phyloP scores from a whole-genome alignment of 306 rosid species.

The Abrus precatorius region DNA sequence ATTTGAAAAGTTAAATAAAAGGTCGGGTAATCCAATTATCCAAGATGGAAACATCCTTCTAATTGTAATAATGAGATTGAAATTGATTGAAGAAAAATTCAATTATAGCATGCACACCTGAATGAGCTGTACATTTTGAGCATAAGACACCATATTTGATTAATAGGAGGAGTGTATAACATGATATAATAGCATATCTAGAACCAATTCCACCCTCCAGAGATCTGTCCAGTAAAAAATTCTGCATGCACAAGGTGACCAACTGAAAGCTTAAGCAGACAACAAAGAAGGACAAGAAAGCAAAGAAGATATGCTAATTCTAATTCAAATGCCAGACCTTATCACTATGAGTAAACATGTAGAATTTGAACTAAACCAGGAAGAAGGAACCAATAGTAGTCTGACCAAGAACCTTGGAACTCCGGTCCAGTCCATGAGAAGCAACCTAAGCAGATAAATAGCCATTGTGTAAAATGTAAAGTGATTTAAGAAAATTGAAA shows the following conservation, averaged over 20 bases:
- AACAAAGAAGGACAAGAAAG: slow-evolving; percentile 30
- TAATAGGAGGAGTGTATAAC: slow-evolving; percentile 41
- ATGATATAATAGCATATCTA: slow-evolving; percentile 35
- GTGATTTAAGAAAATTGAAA: slow-evolving; percentile 18
- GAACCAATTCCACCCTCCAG: slow-evolving; percentile 40
- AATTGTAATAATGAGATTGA: slow-evolving; percentile 18
- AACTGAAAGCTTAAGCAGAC: slow-evolving; percentile 41
- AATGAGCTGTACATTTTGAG: slow-evolving; percentile 50
- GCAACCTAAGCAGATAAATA: slow-evolving; percentile 71
- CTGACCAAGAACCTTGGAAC: slow-evolving; percentile 95
- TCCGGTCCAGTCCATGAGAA: slow-evolving; percentile 96
- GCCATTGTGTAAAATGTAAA: slow-evolving; percentile 22
- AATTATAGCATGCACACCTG: slow-evolving; percentile 58
- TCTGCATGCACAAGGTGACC: slow-evolving; percentile 48
- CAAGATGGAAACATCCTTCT: slow-evolving; percentile 37
- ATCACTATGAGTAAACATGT: slow-evolving; percentile 34
- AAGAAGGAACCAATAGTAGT: slow-evolving; percentile 90
- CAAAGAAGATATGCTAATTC: slow-evolving; percentile 6
- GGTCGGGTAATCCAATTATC: not conserved
- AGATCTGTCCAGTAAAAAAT: slow-evolving; percentile 34
- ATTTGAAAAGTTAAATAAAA: not conserved
- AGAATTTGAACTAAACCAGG: slow-evolving; percentile 68
- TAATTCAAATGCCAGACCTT: slow-evolving; percentile 48
- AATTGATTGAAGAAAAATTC: slow-evolving; percentile 26
- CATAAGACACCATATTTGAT: slow-evolving; percentile 30